These are phyloP conservation scores for Glycine tomentella DNA, from an alignment of 306 rosid species.

Conservation along the genomic window DNA sequence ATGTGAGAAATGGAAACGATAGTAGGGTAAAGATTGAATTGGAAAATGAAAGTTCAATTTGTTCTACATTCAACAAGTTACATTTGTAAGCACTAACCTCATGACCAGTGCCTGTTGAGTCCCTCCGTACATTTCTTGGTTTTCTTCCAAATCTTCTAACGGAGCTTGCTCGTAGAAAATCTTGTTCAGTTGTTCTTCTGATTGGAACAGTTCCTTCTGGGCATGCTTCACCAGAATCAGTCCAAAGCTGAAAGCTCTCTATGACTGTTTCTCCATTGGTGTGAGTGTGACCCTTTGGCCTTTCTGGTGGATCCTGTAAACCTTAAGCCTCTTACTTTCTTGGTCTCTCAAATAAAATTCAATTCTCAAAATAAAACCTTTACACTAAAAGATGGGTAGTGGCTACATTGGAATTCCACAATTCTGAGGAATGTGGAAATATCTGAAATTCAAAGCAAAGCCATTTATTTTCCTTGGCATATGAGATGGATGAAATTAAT, in stretches of 20 bases:
- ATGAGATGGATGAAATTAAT: slow-evolving; percentile 38
- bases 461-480: neutral
- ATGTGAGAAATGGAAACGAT: slow-evolving; percentile 14
- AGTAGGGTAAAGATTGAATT: neutral
- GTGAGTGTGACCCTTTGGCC: slow-evolving; percentile 61
- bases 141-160: slow-evolving; percentile 78
- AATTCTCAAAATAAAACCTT: slow-evolving; percentile 25
- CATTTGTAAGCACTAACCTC: slow-evolving; percentile 65
- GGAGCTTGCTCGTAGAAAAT: slow-evolving; percentile 85
- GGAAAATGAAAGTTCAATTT: neutral
- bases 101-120: slow-evolving; percentile 85
- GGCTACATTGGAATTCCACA: slow-evolving; percentile 24
- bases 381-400: neutral
- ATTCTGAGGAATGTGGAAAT: slow-evolving; percentile 26
- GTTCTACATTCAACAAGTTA: neutral
- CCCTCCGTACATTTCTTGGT: slow-evolving; percentile 62
- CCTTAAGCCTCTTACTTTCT: slow-evolving; percentile 47
- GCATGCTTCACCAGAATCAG: slow-evolving; percentile 77
- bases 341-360: slow-evolving; percentile 44
- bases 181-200: slow-evolving; percentile 77
- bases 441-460: slow-evolving; percentile 15
- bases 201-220: slow-evolving; percentile 94
- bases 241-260: slow-evolving; percentile 78
- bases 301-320: slow-evolving; percentile 90
- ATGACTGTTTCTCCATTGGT: slow-evolving; percentile 48